Conservation (phyloP, 1,284 basidiomycete genomes). For the Ustilago hordei region DNA sequence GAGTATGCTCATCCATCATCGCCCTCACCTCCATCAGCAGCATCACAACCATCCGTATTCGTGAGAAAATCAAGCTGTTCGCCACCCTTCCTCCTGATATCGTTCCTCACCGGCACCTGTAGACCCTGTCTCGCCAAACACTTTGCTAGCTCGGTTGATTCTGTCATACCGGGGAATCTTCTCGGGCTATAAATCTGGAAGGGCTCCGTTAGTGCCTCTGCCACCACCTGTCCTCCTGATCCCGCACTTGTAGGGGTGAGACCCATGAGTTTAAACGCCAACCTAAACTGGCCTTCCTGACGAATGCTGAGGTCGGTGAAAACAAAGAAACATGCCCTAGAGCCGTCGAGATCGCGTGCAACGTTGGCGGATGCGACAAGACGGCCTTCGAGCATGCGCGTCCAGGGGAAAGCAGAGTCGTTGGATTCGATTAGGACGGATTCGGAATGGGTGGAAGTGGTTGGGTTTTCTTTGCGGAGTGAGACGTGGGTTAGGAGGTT, state of each 20-base stretch:
- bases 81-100: slow-evolving; percentile 24
- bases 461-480: slow-evolving; percentile 29
- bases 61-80: slow-evolving; percentile 21
- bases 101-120: slow-evolving; percentile 55
- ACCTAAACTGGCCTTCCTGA: slow-evolving; percentile 46
- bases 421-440: slow-evolving; percentile 37
- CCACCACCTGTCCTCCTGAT: slow-evolving; percentile 33
- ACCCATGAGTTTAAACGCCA: slow-evolving; percentile 47
- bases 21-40: background rate
- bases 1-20: background rate
- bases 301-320: slow-evolving; percentile 57
- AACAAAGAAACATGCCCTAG: slow-evolving; percentile 52
- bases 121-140: slow-evolving; percentile 52
- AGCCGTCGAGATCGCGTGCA: slow-evolving; percentile 47
- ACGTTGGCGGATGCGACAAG: slow-evolving; percentile 48
- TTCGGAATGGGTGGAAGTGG: slow-evolving; percentile 19
- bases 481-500: slow-evolving; percentile 47
- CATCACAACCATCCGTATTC: slow-evolving; percentile 12
- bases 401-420: slow-evolving; percentile 30
- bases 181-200: slow-evolving; percentile 50
- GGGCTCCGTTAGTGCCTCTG: slow-evolving; percentile 32
- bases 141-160: slow-evolving; percentile 55
- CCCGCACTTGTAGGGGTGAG: slow-evolving; percentile 13
- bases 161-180: slow-evolving; percentile 52
- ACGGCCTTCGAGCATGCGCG: slow-evolving; percentile 50